A percentile compares a stretch with the other conserved stretches of the same genome.
phyloP scores from a whole-genome alignment of 2,329 filamentous ascomycete genomes.

The Teratosphaeriaceae sp. region DNA sequence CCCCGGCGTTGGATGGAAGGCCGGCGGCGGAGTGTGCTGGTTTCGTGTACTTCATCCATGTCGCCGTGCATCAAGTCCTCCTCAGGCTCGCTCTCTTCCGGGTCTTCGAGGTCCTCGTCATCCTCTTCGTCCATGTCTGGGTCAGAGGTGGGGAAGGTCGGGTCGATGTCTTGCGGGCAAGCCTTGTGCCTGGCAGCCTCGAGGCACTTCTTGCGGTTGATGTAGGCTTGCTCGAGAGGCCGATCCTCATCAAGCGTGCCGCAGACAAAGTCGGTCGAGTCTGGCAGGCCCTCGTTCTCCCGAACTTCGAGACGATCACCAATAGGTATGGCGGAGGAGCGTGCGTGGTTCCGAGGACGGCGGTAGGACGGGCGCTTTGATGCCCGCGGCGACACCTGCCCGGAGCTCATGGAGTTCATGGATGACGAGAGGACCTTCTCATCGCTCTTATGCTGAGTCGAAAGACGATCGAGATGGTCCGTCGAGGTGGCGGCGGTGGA shows the following conservation, averaged over 20 bases:
- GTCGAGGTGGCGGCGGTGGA: constrained; percentile 49
- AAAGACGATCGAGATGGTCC: constrained; percentile 43
- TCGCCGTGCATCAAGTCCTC: constrained; percentile 58
- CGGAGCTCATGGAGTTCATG: constrained; percentile 44
- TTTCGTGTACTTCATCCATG: constrained; percentile 25
- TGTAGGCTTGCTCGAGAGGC: constrained; percentile 87
- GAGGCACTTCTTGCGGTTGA: constrained; percentile 74
- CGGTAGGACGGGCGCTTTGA: constrained; percentile 11
- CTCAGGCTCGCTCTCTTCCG: constrained; percentile 58
- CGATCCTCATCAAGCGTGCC: constrained; percentile 94
- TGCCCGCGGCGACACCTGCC: constrained; percentile 14
- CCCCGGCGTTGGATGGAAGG: constrained; percentile 26
- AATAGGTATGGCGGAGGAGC: constrained; percentile 34
- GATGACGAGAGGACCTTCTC: constrained; percentile 49
- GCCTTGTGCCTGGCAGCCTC: constrained; percentile 72
- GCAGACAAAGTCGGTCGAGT: constrained; percentile 99
- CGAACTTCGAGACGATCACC: constrained; percentile 16
- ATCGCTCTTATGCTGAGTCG: constrained; percentile 34
- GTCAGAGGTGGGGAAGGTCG: constrained; percentile 92
- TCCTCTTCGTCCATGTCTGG: constrained; percentile 76
- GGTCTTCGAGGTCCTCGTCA: constrained; percentile 53
- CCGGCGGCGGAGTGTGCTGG: constrained; percentile 18
- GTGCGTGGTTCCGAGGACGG: constrained; percentile 11
- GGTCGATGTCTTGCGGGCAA: constrained; percentile 95
- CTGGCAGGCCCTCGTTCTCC: constrained; percentile 75